Conservation (phyloP, 805 yeast species). For the Wickerhamia fluorescens region DNA sequence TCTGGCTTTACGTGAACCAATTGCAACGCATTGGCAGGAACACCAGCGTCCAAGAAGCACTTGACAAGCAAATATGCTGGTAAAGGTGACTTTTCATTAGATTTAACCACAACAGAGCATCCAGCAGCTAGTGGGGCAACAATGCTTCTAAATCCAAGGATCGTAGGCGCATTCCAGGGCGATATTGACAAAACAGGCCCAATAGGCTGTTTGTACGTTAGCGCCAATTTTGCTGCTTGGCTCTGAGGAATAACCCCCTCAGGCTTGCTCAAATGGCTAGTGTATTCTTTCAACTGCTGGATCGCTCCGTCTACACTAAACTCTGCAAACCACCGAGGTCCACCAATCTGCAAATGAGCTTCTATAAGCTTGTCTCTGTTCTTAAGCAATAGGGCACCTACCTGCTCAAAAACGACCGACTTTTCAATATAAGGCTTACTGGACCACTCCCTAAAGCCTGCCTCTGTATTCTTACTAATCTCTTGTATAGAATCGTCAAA, state of each 20-base stretch:
- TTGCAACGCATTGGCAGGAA: constrained; percentile 29
- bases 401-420: constrained; percentile 13
- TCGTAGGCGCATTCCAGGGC: constrained; percentile 45
- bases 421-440: constrained; percentile 9
- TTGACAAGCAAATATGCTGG: constrained; percentile 25
- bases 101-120: constrained; percentile 38
- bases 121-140: constrained; percentile 43
- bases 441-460: constrained; percentile 24
- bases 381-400: constrained; percentile 9
- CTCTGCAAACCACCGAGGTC: neutral
- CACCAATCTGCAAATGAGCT: neutral
- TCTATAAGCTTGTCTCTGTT: neutral
- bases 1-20: constrained; percentile 23
- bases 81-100: constrained; percentile 33
- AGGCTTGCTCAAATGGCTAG: constrained; percentile 13
- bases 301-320: constrained; percentile 15
- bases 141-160: constrained; percentile 32
- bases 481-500: neutral
- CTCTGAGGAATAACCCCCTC: neutral
- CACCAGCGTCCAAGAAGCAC: constrained; percentile 31
- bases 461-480: neutral
- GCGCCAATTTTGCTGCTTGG: constrained; percentile 12
- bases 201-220: constrained; percentile 30
- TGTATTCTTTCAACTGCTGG: constrained; percentile 23
- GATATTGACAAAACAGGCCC: constrained; percentile 42